Evolutionary conservation across 2,329 filamentous ascomycete genomes (phyloP).

Genomic region (Aureobasidium sp.): DNA sequence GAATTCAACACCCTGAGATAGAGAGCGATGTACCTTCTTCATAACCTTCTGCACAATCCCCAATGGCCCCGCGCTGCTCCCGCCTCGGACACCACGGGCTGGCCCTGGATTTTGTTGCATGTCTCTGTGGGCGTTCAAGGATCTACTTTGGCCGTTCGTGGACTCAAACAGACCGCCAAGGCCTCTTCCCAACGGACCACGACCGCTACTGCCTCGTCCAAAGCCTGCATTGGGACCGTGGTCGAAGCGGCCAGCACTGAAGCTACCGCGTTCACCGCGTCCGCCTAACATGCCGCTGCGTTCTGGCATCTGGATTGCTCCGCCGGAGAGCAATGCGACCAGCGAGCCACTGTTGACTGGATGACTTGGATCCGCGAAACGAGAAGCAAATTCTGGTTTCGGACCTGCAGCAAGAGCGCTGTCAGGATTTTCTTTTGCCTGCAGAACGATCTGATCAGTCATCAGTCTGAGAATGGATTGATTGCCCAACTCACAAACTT

Average conservation of each 20-base stretch:
- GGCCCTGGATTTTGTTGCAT: not conserved
- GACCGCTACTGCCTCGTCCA: not conserved
- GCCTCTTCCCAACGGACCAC: not conserved
- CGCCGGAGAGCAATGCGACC: slow-evolving; percentile 42
- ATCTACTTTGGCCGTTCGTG: not conserved
- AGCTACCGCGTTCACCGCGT: not conserved
- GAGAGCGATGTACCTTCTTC: slow-evolving; percentile 17
- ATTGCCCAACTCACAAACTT: slow-evolving; percentile 30
- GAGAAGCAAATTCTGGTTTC: slow-evolving; percentile 40
- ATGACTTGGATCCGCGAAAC: slow-evolving; percentile 47
- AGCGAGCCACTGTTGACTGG: slow-evolving; percentile 44
- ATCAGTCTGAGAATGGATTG: slow-evolving; percentile 3
- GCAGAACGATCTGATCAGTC: not conserved
- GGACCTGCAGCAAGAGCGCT: slow-evolving; percentile 20
- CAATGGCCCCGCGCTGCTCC: not conserved
- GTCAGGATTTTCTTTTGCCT: not conserved
- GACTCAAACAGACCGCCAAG: not conserved
- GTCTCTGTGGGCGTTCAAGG: not conserved
- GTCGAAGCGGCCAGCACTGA: not conserved
- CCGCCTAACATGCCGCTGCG: not conserved
- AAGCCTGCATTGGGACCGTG: no score
- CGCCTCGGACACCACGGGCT: not conserved
- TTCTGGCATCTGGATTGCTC: slow-evolving; percentile 25
- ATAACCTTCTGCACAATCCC: slow-evolving; percentile 20
- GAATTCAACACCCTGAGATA: no score